Evolutionary conservation across 495 filamentous ascomycete species (phyloP).

Genomic region (Ramalina peruviana): DNA sequence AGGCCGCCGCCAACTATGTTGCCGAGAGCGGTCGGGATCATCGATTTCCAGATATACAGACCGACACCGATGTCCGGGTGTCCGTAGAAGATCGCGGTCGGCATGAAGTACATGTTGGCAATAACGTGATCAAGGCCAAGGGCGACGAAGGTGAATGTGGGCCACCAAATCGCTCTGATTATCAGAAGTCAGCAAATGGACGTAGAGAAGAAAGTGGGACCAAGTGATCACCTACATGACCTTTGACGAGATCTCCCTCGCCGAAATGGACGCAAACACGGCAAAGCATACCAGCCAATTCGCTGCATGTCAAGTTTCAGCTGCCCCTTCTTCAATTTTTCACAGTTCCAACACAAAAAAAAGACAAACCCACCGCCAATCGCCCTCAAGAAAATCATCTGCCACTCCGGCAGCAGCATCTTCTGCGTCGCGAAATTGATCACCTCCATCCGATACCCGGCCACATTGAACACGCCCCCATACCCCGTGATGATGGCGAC

Average conservation of each 20-base stretch:
- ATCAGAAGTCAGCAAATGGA: not conserved
- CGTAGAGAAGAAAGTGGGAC: not conserved
- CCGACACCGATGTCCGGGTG: conserved; percentile 35
- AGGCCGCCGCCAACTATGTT: conserved; percentile 43
- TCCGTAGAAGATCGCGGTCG: conserved; percentile 38
- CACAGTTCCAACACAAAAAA: no score
- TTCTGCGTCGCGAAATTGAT: conserved; percentile 40
- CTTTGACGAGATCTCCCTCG: conserved; percentile 42
- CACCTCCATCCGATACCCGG: conserved; percentile 34
- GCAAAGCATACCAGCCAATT: conserved; percentile 54
- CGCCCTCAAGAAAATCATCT: conserved; percentile 44
- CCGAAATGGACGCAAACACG: conserved; percentile 41
- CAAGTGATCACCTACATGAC: conserved; percentile 20
- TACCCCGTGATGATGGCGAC: conserved; percentile 46
- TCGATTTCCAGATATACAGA: conserved; percentile 51
- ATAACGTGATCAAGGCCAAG: conserved; percentile 49
- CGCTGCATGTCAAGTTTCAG: conserved; percentile 16
- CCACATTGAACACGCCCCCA: conserved; percentile 40
- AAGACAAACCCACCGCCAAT: conserved; percentile 26
- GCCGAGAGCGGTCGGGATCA: conserved; percentile 43
- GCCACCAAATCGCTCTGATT: conserved; percentile 43
- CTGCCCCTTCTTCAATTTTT: not conserved
- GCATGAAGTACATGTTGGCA: conserved; percentile 53
- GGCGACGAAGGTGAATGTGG: conserved; percentile 44
- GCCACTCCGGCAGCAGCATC: conserved; percentile 41